Conservation (phyloP, 129 eudicot species). For the Flaveria trinervia region DNA sequence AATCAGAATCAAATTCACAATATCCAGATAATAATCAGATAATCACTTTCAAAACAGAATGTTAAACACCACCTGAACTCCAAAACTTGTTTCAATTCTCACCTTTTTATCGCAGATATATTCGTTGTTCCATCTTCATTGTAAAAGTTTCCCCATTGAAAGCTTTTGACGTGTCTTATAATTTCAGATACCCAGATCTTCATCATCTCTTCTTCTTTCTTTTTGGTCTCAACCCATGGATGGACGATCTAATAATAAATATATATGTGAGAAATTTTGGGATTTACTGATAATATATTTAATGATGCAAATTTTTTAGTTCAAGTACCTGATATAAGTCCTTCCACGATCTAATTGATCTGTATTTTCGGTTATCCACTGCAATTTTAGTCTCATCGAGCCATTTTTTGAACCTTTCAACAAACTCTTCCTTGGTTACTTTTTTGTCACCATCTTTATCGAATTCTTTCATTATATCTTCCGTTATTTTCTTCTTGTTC, state of each 20-base stretch:
- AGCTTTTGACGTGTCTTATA: conserved; percentile 46
- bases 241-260: conserved; percentile 55
- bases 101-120: conserved; percentile 57
- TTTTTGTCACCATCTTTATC: conserved; percentile 53
- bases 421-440: conserved; percentile 60
- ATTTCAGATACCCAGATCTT: conserved; percentile 56
- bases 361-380: conserved; percentile 43
- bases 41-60: neutral
- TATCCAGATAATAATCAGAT: neutral
- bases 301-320: conserved; percentile 6
- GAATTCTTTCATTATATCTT: conserved; percentile 54
- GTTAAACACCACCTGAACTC: neutral
- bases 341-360: conserved; percentile 52
- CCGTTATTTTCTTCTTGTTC: conserved; percentile 45
- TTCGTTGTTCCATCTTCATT: conserved; percentile 59
- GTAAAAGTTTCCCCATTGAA: conserved; percentile 53
- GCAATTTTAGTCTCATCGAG: conserved; percentile 59
- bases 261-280: neutral
- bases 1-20: too few relatives aligned
- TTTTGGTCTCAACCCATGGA: conserved; percentile 71
- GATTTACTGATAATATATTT: neutral
- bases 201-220: conserved; percentile 65
- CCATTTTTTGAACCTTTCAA: conserved; percentile 54
- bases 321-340: conserved; percentile 51
- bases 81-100: neutral